Base-by-base conservation (phyloP, 257 asterid species). In the Leonotis leonurus region DNA sequence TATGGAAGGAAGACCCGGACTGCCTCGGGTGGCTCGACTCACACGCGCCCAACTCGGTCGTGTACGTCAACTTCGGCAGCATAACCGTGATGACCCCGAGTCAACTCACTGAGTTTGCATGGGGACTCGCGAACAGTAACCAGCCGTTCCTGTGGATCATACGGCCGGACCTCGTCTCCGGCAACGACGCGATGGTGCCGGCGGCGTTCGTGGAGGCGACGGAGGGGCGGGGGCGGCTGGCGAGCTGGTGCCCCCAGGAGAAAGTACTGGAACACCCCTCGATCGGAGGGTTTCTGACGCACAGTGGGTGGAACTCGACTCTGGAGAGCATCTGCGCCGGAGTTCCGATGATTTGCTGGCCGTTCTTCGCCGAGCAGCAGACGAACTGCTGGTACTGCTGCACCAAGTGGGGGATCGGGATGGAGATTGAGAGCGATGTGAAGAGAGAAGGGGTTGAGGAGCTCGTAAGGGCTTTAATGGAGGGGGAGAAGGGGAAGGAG, bases 301-400 rank as follows among this genome's bases (percentile, higher is more conserved):
- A 81, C 26, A 44, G 60, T 14, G 91, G 91, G 18, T 80, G 93
- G 86, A 78, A 81, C 33, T 66, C 71, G 64, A 66, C 64, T 21
- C 56, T 66, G 1, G 71, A 66, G 3, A 66, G 71, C 26, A 7
- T 66, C 7, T 55, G 57, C 57, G 43, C 36, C 21, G 87, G 89
- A 0, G 81, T 82, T 5, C 84, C 95, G 0, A 80, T 86, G 87
- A 54, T 83, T 0, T 83, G 86, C 14, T 86, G 89, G 87, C 95
- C 91, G 0, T 81, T 81, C 14, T 83, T 83, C 30, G 81, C 86
- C 0, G 95, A 86, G 4, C 89, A 86, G 27, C 89, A 67, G 29
- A 82, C 86, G 0, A 82, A 80, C 3, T 82, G 85, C 43, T 68
- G 82, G 89, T 74, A 30, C n/a, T 69, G 76, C 48, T 85, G 89